These are phyloP conservation scores for Phanerochaete sordida DNA, from an alignment of 768 basidiomycete genomes.

Conservation along the genomic window DNA sequence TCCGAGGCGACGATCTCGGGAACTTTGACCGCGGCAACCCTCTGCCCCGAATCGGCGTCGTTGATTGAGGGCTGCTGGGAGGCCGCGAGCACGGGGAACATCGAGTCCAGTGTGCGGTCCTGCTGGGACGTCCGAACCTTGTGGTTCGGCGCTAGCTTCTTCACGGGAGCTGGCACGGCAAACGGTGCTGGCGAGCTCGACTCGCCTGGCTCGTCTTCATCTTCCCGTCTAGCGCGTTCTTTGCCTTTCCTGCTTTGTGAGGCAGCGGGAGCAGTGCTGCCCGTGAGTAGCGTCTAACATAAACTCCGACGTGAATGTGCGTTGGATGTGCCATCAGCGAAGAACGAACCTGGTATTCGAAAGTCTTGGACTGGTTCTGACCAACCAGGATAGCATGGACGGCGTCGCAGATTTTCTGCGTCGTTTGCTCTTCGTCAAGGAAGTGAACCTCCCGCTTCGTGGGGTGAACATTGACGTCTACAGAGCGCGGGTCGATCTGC, in stretches of 20 bases:
- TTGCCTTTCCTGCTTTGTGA: constrained; percentile 34
- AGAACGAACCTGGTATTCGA: constrained; percentile 63
- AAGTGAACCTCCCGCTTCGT: constrained; percentile 98
- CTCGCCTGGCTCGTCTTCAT: constrained; percentile 26
- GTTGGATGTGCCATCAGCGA: not conserved
- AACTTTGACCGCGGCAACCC: constrained; percentile 22
- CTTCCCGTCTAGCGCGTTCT: constrained; percentile 21
- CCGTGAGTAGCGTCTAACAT: constrained; percentile 58
- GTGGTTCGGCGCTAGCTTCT: constrained; percentile 71
- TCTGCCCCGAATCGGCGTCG: not conserved
- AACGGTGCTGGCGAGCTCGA: constrained; percentile 17
- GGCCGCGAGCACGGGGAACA: constrained; percentile 67
- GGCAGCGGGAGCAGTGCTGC: constrained; percentile 36
- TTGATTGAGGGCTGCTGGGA: constrained; percentile 6
- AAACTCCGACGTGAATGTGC: not conserved
- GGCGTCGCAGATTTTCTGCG: constrained; percentile 68
- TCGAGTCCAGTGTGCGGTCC: constrained; percentile 91
- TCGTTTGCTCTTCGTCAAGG: constrained; percentile 84
- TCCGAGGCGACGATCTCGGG: constrained; percentile 69
- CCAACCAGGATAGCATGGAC: constrained; percentile 64
- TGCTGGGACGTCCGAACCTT: constrained; percentile 88
- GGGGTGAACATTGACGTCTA: constrained; percentile 98
- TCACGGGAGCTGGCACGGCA: constrained; percentile 23
- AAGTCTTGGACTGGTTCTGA: constrained; percentile 55
- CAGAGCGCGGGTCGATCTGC: constrained; percentile 77